Evolutionary conservation across 176 grass and related monocot species (phyloP).

Genomic region (Puya raimondii): DNA sequence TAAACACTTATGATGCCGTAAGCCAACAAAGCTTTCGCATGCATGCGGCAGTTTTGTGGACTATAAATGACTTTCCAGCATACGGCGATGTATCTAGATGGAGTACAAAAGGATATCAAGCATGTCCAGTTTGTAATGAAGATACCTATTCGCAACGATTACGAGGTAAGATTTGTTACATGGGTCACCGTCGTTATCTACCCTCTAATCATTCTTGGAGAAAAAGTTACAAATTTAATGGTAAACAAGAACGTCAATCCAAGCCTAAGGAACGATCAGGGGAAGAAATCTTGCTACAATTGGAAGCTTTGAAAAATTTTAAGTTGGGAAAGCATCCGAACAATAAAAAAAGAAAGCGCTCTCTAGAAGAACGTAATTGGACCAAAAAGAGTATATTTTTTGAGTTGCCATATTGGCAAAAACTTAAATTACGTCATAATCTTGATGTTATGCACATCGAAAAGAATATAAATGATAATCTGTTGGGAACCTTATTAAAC

Average conservation of each 20-base stretch:
- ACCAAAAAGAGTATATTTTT: neutral
- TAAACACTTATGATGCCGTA: neutral
- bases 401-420: neutral
- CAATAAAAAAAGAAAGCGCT: no score
- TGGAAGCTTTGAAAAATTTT: no score
- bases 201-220: neutral
- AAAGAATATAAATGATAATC: neutral
- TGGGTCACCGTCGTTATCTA: neutral
- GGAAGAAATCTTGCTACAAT: no score
- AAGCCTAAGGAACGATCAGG: no score
- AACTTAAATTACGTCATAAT: neutral
- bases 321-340: no score
- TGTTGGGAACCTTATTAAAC: no score
- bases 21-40: neutral
- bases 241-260: no score
- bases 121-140: neutral
- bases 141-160: neutral
- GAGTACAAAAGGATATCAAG: neutral
- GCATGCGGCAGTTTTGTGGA: neutral
- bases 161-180: neutral
- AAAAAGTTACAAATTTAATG: neutral
- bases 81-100: neutral
- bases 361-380: neutral
- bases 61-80: neutral
- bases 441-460: neutral